A percentile compares a stretch with the other conserved stretches of the same genome.
Conservation (phyloP, 345 rosid genomes). For the Salix udensis region DNA sequence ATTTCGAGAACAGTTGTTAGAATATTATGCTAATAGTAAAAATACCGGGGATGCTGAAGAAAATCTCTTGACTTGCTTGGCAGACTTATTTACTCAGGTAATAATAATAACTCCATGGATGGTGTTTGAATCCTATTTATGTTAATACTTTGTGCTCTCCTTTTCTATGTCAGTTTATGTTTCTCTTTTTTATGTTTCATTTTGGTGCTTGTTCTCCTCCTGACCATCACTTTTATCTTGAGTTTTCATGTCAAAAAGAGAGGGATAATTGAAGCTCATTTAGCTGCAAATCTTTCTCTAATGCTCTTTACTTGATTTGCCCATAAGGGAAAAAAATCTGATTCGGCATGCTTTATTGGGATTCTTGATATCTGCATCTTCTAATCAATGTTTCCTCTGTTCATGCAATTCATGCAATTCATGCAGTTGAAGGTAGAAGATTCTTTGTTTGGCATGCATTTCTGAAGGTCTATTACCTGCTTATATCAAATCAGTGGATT, state of each 20-base stretch:
- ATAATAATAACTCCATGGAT: background rate
- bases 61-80: conserved; percentile 93
- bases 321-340: background rate
- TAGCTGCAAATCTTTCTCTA: background rate
- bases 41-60: conserved; percentile 75
- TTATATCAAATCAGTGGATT: background rate
- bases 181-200: background rate
- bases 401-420: background rate
- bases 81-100: conserved; percentile 95
- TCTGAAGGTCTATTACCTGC: background rate
- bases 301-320: background rate
- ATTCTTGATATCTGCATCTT: background rate
- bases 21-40: conserved; percentile 78
- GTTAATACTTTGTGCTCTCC: background rate
- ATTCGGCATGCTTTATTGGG: background rate
- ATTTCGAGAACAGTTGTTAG: conserved; percentile 96
- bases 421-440: background rate
- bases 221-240: background rate
- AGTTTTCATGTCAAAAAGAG: background rate
- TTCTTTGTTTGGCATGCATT: background rate
- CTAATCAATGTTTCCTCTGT: background rate
- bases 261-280: background rate
- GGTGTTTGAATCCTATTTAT: background rate
- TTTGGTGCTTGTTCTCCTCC: background rate
- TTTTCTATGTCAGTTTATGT: background rate